Percentiles rank a stretch among this genome's conserved stretches.
phyloP scores from a whole-genome alignment of 1,284 basidiomycete genomes.

The Neolentinus lepideus region DNA sequence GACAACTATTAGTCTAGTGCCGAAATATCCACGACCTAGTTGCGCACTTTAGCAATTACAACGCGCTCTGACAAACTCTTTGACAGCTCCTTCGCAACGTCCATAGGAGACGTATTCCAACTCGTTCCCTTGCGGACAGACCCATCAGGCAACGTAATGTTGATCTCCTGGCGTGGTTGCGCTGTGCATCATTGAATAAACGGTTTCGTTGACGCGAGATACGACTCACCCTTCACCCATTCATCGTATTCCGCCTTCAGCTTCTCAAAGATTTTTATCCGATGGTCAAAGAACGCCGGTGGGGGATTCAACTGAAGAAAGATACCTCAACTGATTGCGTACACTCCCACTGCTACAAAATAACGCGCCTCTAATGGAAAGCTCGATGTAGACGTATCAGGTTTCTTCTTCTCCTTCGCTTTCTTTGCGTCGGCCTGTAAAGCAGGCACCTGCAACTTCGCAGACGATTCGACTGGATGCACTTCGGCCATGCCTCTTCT shows the following conservation, averaged over 20 bases:
- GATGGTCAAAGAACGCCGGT: constrained; percentile 85
- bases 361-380: constrained; percentile 57
- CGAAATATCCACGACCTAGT: not conserved
- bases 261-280: constrained; percentile 88
- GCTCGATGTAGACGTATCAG: constrained; percentile 29
- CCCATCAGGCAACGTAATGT: constrained; percentile 85
- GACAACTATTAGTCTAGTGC: not conserved
- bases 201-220: not conserved
- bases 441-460: constrained; percentile 26
- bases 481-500: constrained; percentile 1
- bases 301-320: constrained; percentile 69
- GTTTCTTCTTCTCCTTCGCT: constrained; percentile 41
- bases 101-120: constrained; percentile 97
- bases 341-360: not conserved
- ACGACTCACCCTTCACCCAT: constrained; percentile 65
- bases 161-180: constrained; percentile 83
- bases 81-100: constrained; percentile 83
- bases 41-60: constrained; percentile 85
- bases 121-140: constrained; percentile 77
- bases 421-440: constrained; percentile 30
- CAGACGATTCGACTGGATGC: constrained; percentile 28
- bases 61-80: constrained; percentile 86
- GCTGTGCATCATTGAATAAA: constrained; percentile 31
- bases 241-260: constrained; percentile 85
- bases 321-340: constrained; percentile 6